Base-by-base conservation (phyloP, 768 basidiomycete genomes). In the Suillus tomentosus region DNA sequence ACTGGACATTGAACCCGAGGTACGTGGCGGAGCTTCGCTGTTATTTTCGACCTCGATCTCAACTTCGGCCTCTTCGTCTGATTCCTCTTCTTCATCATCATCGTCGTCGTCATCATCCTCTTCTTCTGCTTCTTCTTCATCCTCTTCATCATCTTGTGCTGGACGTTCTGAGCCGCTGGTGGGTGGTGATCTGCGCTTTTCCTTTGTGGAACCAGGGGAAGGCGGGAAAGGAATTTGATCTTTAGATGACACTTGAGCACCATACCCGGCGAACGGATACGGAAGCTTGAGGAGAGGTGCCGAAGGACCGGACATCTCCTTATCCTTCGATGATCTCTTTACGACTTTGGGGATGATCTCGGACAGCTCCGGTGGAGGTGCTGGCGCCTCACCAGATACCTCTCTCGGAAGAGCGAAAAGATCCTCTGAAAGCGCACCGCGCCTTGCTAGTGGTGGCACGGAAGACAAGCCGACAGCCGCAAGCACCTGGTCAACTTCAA, bases 1-100 rank as follows among this genome's bases (percentile, higher is more conserved):
- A 65, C 89, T 91, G 3, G 92, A 94, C 87, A 95, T 87, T 9
- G 93, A 94, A 22, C 87, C 90, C 0, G 91, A 92, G 5, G 85
- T 89, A 19, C 87, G 82, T 48, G 85, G 86, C 5, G 87, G 84
- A 0, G 88, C 87, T 48, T 80, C 81, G 53, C 81, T 82, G 60
- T 78, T 79, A 50, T 77, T 78, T 48, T 74, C 77, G 5, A 47
- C 66, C 27, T 77, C 80, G 27, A 47, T 66, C 27, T 77, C 80
- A 27, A 67, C 83, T 14, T 72, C 78, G 4, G 79, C 83, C 1
- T 78, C 83, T 43, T 84, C 84, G 14, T 80, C 83, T 1, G 74
- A 80, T 2, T 77, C 81, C 0, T 80, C 79, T 0, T 80, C 82
- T 0, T 72, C 72, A 2, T 72, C 76, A 0, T 73, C 71, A 3